Conservation (phyloP, 176 grass and related monocot genomes). For the Raddia distichophylla region DNA sequence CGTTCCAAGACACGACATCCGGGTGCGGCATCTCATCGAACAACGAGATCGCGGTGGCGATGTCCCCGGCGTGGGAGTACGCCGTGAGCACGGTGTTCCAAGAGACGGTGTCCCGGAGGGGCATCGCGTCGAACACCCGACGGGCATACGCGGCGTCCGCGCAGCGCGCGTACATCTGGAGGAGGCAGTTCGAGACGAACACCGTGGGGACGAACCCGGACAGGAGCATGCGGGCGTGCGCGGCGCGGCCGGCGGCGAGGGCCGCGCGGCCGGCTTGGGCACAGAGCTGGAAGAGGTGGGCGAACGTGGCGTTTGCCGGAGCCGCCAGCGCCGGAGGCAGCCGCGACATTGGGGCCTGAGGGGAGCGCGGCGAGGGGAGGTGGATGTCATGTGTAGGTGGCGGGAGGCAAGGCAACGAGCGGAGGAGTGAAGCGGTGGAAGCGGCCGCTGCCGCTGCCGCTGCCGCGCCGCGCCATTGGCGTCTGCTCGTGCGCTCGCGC, state of each 20-base stretch:
- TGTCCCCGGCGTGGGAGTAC: slow-evolving; percentile 39
- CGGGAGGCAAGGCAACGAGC: background rate
- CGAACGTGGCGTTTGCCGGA: slow-evolving; percentile 50
- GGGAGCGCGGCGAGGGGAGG: background rate
- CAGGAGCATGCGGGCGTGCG: slow-evolving; percentile 65
- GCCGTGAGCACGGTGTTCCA: slow-evolving; percentile 78
- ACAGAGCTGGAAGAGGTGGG: slow-evolving; percentile 68
- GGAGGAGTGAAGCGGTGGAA: background rate
- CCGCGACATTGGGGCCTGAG: slow-evolving; percentile 8
- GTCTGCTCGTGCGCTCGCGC: background rate
- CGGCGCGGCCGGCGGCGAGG: slow-evolving; percentile 43
- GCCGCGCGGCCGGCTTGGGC: slow-evolving; percentile 38
- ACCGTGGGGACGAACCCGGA: slow-evolving; percentile 64
- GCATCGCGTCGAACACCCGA: slow-evolving; percentile 62
- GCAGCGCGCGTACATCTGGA: slow-evolving; percentile 70
- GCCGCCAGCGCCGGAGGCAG: background rate
- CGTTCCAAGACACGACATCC: slow-evolving; percentile 80
- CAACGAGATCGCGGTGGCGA: slow-evolving; percentile 28
- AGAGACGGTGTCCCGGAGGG: slow-evolving; percentile 56
- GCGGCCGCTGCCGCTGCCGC: slow-evolving; percentile 8
- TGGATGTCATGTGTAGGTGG: slow-evolving; percentile 15
- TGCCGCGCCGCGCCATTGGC: slow-evolving; percentile 8
- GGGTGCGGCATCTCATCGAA: slow-evolving; percentile 58
- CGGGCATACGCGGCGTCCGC: slow-evolving; percentile 39
- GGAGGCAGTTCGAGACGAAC: slow-evolving; percentile 77